phyloP scores from a whole-genome alignment of 2,329 filamentous ascomycete genomes.

The Fusarium drepaniforme region DNA sequence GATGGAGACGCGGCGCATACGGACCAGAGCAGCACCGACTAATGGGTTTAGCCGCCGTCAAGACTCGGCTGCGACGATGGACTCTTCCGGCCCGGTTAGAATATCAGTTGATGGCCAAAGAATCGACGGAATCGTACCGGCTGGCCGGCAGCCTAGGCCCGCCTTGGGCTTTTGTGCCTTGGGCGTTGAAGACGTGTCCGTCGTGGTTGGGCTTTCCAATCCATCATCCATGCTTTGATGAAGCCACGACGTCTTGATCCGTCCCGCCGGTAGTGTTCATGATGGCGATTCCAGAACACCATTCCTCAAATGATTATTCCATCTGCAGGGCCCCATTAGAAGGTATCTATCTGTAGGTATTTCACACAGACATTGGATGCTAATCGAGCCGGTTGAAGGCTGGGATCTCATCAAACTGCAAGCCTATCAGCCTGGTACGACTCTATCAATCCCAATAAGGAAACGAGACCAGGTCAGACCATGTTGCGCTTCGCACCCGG shows the following conservation, averaged over 20 bases:
- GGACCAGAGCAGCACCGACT: slow-evolving; percentile 1
- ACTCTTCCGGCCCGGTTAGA: not conserved
- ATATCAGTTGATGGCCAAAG: slow-evolving; percentile 14
- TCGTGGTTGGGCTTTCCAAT: not conserved
- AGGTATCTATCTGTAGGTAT: not conserved
- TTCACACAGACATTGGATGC: not conserved
- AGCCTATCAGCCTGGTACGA: slow-evolving; percentile 3
- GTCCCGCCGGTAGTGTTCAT: slow-evolving; percentile 2
- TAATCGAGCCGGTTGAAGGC: slow-evolving; percentile 6
- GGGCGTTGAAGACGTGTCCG: slow-evolving; percentile 12
- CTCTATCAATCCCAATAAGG: slow-evolving; percentile 4
- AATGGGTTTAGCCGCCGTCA: slow-evolving; percentile 8
- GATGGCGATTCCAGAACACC: slow-evolving; percentile 4
- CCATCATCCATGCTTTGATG: not conserved
- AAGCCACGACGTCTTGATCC: slow-evolving; percentile 11
- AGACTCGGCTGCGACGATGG: not conserved
- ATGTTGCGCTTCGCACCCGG: slow-evolving; percentile 6
- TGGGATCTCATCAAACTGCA: slow-evolving; percentile 1
- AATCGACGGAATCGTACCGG: slow-evolving; percentile 10
- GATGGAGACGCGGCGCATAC: slow-evolving; percentile 6
- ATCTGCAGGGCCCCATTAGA: not conserved
- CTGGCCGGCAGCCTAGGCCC: slow-evolving; percentile 10
- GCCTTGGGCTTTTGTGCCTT: slow-evolving; percentile 1
- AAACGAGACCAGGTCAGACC: slow-evolving; percentile 9
- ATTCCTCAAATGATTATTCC: not conserved